Conservation (phyloP, 1,284 basidiomycete genomes). For the Heliocybe sulcata region DNA sequence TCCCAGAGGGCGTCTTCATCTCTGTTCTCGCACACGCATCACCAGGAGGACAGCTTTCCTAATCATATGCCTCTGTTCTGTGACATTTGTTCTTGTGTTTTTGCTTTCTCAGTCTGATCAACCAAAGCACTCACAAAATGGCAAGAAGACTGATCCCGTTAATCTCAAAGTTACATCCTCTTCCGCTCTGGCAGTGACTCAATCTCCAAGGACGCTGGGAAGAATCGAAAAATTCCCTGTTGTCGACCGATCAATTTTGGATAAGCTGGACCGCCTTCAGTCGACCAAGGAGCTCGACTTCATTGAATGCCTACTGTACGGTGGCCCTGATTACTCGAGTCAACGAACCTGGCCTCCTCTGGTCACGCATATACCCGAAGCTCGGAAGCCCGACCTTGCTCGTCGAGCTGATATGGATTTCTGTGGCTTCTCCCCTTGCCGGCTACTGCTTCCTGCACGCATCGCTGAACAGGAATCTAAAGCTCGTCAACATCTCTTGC, state of each 20-base stretch:
- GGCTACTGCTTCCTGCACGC: slow-evolving; percentile 38
- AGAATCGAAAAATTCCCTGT: background rate
- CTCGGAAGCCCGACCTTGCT: background rate
- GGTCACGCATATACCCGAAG: background rate
- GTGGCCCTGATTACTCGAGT: background rate
- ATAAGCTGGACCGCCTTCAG: background rate
- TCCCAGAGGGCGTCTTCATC: background rate
- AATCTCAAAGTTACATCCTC: background rate
- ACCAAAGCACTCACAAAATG: background rate
- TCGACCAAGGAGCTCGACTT: background rate
- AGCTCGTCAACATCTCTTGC: slow-evolving; percentile 36
- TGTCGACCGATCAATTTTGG: background rate
- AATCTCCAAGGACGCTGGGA: background rate
- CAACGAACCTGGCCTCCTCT: background rate
- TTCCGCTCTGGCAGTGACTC: background rate
- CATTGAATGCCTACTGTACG: background rate
- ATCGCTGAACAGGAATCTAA: slow-evolving; percentile 44
- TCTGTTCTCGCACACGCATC: background rate
- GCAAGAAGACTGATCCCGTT: background rate
- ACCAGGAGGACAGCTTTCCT: background rate
- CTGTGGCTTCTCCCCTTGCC: slow-evolving; percentile 20
- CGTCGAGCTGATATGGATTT: background rate
- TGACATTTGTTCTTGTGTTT: background rate
- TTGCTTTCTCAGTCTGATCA: background rate
- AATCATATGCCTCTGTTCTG: background rate